Conservation (phyloP, 257 asterid species). For the Rubia yunnanensis region DNA sequence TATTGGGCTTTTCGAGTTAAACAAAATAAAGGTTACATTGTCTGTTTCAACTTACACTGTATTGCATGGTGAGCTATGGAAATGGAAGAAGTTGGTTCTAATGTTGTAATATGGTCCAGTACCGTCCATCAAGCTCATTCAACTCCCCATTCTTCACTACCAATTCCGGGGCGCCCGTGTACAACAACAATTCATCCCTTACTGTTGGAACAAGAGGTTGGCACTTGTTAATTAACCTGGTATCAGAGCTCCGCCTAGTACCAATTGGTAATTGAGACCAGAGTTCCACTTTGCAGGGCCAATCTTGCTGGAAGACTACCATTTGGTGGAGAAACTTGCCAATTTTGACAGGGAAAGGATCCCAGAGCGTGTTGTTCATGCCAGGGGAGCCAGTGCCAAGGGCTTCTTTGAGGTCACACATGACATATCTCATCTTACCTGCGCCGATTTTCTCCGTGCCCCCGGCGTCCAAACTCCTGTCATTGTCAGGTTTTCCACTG, state of each 20-base stretch:
- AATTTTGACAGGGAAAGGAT: conserved; percentile 35
- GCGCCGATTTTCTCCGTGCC: conserved; percentile 38
- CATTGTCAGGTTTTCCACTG: conserved; percentile 33
- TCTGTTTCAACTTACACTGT: neutral
- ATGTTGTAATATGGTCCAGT: conserved; percentile 13
- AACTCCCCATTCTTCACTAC: conserved; percentile 32
- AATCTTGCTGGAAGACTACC: conserved; percentile 31
- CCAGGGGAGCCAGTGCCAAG: conserved; percentile 37
- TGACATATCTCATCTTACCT: conserved; percentile 24
- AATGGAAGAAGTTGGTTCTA: neutral
- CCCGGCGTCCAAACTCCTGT: conserved; percentile 35
- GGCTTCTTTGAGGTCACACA: conserved; percentile 35
- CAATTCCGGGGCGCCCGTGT: conserved; percentile 33
- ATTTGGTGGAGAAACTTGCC: conserved; percentile 36
- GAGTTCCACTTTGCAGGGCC: conserved; percentile 30
- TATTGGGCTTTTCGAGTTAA: neutral
- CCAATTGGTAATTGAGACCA: too few species aligned
- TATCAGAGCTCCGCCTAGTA: neutral
- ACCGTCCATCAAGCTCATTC: conserved; percentile 34
- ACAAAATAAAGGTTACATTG: neutral
- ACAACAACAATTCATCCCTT: conserved; percentile 32
- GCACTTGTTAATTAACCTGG: neutral
- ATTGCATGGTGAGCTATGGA: neutral
- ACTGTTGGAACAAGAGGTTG: conserved; percentile 35
- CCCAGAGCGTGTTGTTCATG: conserved; percentile 37